Base-by-base conservation (phyloP, 2,329 filamentous ascomycete species). In the Lecanicillium sp. region DNA sequence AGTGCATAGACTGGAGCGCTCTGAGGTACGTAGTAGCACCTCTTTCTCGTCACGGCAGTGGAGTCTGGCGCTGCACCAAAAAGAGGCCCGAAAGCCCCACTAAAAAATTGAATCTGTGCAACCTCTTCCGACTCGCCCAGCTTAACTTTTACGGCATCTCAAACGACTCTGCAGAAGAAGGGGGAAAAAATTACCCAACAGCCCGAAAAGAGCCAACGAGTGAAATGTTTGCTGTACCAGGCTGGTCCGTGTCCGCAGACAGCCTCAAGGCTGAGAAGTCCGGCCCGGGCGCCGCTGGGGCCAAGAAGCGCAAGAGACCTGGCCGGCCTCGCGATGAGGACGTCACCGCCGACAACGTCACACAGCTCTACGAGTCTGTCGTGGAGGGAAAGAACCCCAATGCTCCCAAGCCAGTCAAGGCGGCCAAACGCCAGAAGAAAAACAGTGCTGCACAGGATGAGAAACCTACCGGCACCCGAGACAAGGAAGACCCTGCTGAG, bases 151-250 rank as follows among this genome's bases (percentile, higher is more conserved):
- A 20, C 38, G 29, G 38, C 6, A 11, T 8, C 35, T 26, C 23
- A 41, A 20, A 24, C 20, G 12, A 48, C 23, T 21, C 20, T 7
- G 12, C 26, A 7, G 26, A 29, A 12, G 26, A 7, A 29, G n/a
- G n/a, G 19, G 10, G 12, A n/a, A 17, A 39, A 39, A 42, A 37
- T 17, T 33, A 48, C 19, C 19, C 44, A 41, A 17, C 42, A 50
- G 52, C 33, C n/a, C 7, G 26, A 17, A 47, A 33, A 24, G 12
- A 19, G 20, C 17, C 14, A 20, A 29, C 21, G 35, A 44, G n/a
- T 45, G 55, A 39, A 49, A 91, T 97, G 91, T 97, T 97, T 66
- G 84, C 90, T 9, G 90, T 97, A 24, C 87, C 87, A 60, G 93
- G 93, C 57, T 96, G 91, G 90, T 88, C 88, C 32, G 75, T 96